Base-by-base conservation (phyloP, 768 basidiomycete genomes). In the Coprinopsis sp. region DNA sequence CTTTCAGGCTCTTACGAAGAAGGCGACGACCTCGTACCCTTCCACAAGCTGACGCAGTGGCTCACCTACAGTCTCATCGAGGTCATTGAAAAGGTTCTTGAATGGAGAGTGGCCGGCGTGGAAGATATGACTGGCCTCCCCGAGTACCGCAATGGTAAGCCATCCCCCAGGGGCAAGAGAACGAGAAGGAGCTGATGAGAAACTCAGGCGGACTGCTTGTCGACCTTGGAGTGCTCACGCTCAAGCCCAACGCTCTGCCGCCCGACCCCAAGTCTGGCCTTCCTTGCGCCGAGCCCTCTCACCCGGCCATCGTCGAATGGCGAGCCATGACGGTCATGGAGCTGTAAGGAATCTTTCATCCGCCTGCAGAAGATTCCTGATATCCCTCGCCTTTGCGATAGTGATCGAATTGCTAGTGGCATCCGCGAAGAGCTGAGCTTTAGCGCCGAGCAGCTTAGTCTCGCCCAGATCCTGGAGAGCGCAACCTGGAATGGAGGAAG, bases 401-500 rank as follows among this genome's bases (percentile, higher is more conserved):
- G 91, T 14, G 92, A 96, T 64, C 81, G 87, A 48, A 79, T 92
- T 45, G 87, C 87, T 0, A 68, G 77, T 27, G 73, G 73, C 13
- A 82, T 97, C 50, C 81, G 89, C 36, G 54, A 61, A 43, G 72
- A 79, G 50, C 69, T 90, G 41, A 66, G 68, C 1, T 61, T 87
- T 21, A 67, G 68, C 0, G 53, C 63, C 2, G 68, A 72, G 1
- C 69, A 82, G 37, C 73, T 97, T 21, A 76, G 79, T 0, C 77
- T 94, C 6, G 85, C 92, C 0, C 95, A 97, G 62, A 82, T 97
- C 0, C 71, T 99, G 27, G 95, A 98, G 66, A 83, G 84, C 41
- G 94, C 93, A 2, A 98, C 93, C 0, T 99, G 95, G 95, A 95
- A 94, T 59, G 92, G 91, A 1, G 95, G 95, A 3, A 72, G 95